Conservation (phyloP, 345 rosid genomes). For the Sisymbrium irio region DNA sequence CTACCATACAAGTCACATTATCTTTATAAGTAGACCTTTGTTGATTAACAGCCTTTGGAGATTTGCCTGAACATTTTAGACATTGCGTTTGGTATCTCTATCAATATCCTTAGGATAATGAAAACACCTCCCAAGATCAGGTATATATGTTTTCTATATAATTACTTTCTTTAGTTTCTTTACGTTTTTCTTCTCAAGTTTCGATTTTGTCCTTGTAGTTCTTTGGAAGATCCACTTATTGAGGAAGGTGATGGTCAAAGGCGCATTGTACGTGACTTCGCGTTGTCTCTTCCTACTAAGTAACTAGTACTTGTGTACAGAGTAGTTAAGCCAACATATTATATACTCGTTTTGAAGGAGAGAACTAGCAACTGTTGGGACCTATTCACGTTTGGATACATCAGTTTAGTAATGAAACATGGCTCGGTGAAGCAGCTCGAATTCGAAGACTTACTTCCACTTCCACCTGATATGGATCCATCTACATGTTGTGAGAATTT, state of each 20-base stretch:
- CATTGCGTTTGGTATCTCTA: conserved; percentile 53
- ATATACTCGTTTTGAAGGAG: conserved; percentile 38
- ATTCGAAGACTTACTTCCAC: conserved; percentile 71
- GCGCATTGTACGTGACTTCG: conserved; percentile 34
- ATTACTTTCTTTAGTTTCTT: background rate
- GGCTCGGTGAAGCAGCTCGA: conserved; percentile 78
- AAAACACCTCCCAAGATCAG: conserved; percentile 38
- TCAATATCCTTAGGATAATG: conserved; percentile 53
- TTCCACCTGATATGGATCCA: conserved; percentile 79
- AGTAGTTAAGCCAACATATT: conserved; percentile 2
- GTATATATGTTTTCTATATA: conserved; percentile 38
- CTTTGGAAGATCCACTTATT: conserved; percentile 60
- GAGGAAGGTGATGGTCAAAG: conserved; percentile 41
- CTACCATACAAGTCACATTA: background rate
- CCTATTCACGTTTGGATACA: conserved; percentile 59
- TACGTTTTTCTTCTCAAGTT: background rate
- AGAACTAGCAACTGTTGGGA: conserved; percentile 50
- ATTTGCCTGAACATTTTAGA: conserved; percentile 55
- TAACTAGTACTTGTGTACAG: background rate
- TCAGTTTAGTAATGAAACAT: conserved; percentile 52
- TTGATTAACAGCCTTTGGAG: conserved; percentile 35
- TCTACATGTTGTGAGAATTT: conserved; percentile 58
- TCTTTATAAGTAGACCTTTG: background rate
- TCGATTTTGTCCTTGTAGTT: conserved; percentile 38
- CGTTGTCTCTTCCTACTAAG: background rate